Evolutionary conservation across 2,329 filamentous ascomycete species (phyloP).

Genomic region (Pseudogymnoascus sp.): DNA sequence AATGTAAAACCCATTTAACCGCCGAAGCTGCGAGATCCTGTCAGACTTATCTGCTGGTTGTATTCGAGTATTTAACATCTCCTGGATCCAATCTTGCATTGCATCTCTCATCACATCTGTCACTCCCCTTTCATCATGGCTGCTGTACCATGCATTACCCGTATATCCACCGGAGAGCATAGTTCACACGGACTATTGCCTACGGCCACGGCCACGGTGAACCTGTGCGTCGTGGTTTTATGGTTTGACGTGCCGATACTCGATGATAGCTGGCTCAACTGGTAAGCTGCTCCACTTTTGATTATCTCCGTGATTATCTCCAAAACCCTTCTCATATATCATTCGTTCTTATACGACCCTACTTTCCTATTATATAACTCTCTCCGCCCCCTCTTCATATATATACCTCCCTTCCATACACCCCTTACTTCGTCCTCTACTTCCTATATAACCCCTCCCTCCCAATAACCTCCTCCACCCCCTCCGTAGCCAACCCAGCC

Average conservation of each 20-base stretch:
- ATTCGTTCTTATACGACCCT: background rate
- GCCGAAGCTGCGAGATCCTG: background rate
- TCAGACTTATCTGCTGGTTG: background rate
- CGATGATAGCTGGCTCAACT: background rate
- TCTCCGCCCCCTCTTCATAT: too few relatives aligned
- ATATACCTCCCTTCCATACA: too few relatives aligned
- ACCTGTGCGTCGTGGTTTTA: background rate
- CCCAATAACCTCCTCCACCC: slow-evolving; percentile 50
- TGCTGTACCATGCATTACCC: background rate
- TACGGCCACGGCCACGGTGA: background rate
- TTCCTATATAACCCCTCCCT: slow-evolving; percentile 45
- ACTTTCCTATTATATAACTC: background rate
- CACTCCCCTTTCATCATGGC: background rate
- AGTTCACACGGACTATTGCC: background rate
- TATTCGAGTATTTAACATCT: background rate
- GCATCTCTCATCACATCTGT: background rate
- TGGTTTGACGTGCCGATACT: background rate
- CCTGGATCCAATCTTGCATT: background rate
- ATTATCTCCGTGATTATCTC: background rate
- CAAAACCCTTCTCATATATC: background rate
- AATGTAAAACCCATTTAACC: background rate
- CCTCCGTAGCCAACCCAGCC: slow-evolving; percentile 43
- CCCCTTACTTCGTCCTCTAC: slow-evolving; percentile 18
- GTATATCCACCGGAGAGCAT: background rate
- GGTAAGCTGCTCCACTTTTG: background rate